Percentiles rank a stretch among this genome's conserved stretches.
Evolutionary conservation across 495 filamentous ascomycete species (phyloP).

Genomic region (Aspergillus egyptiacus): DNA sequence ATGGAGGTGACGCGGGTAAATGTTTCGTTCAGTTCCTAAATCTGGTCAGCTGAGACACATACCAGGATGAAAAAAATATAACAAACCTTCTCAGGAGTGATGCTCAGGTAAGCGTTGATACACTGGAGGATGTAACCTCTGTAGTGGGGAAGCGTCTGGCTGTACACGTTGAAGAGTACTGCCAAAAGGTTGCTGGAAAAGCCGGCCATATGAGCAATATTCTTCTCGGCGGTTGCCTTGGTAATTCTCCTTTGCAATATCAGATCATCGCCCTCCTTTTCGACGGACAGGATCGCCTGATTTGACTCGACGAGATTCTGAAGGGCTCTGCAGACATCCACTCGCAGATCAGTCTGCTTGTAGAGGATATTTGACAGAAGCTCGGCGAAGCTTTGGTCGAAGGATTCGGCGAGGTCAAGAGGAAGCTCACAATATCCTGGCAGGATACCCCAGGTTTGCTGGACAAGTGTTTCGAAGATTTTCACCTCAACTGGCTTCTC

Average conservation of each 20-base stretch:
- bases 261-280: slow-evolving; percentile 59
- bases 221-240: slow-evolving; percentile 66
- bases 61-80: not conserved
- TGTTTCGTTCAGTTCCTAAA: slow-evolving; percentile 73
- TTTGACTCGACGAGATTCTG: slow-evolving; percentile 88
- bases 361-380: slow-evolving; percentile 86
- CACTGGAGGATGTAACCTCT: slow-evolving; percentile 84
- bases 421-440: slow-evolving; percentile 93
- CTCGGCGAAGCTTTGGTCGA: slow-evolving; percentile 90
- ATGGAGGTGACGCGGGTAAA: slow-evolving; percentile 78
- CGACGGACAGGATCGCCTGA: slow-evolving; percentile 60
- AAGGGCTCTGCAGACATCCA: slow-evolving; percentile 78
- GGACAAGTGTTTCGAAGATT: slow-evolving; percentile 92
- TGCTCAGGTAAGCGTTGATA: slow-evolving; percentile 89
- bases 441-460: slow-evolving; percentile 92
- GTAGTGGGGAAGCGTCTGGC: slow-evolving; percentile 86
- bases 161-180: slow-evolving; percentile 97
- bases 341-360: slow-evolving; percentile 77
- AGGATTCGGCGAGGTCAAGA: slow-evolving; percentile 65
- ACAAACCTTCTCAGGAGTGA: slow-evolving; percentile 59
- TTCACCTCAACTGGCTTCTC: slow-evolving; percentile 92
- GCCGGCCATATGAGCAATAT: slow-evolving; percentile 66
- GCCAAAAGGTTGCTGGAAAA: slow-evolving; percentile 86
- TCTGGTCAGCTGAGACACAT: slow-evolving; percentile 11
- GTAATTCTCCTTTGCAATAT: slow-evolving; percentile 66